Conservation (phyloP, 306 rosid species). For the Glycine latifolia region DNA sequence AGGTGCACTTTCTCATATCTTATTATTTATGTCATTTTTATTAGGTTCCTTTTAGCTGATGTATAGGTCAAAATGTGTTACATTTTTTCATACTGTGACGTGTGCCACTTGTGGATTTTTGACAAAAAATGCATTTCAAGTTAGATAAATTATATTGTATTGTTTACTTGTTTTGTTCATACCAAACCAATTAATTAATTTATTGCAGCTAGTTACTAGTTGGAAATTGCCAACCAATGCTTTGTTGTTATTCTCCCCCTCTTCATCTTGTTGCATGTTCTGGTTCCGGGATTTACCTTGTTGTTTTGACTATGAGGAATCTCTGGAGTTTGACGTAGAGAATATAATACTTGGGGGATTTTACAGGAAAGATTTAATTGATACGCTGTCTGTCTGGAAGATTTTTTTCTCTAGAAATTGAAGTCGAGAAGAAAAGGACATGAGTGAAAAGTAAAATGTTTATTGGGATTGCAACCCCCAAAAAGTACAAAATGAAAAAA, state of each 20-base stretch:
- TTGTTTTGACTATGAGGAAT: neutral
- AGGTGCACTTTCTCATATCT: slow-evolving; percentile 62
- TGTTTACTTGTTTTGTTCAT: neutral
- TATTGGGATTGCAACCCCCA: neutral
- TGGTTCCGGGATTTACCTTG: neutral
- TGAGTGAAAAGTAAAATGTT: neutral
- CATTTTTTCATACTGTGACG: slow-evolving; percentile 5
- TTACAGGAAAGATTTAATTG: slow-evolving; percentile 2
- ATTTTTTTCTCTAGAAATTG: neutral
- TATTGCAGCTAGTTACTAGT: neutral
- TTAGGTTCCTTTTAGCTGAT: neutral
- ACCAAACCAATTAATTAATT: neutral
- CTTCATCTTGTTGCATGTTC: neutral
- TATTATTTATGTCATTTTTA: slow-evolving; percentile 6
- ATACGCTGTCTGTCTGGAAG: neutral
- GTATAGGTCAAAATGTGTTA: neutral
- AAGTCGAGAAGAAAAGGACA: neutral
- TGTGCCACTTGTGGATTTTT: slow-evolving; percentile 12
- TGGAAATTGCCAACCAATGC: neutral
- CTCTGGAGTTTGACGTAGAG: slow-evolving; percentile 3
- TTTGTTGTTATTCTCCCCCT: neutral
- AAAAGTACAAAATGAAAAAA: neutral
- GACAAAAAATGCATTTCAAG: neutral
- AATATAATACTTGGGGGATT: neutral
- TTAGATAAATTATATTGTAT: neutral